Evolutionary conservation across 495 filamentous ascomycete genomes (phyloP).

Genomic region (Penicillium ochrochloron): DNA sequence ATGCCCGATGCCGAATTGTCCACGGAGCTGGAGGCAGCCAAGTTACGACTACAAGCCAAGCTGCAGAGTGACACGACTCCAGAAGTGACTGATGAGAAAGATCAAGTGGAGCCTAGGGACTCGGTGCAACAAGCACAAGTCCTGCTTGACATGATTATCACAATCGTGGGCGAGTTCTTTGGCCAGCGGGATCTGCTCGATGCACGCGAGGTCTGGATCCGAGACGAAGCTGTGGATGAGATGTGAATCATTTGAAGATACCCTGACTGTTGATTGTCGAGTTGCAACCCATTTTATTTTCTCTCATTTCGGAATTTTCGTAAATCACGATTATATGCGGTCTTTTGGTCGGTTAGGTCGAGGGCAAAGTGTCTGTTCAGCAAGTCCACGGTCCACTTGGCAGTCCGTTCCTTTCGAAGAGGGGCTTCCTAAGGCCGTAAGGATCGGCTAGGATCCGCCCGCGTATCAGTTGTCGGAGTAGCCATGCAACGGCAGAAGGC

Average conservation of each 20-base stretch:
- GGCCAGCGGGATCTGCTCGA: conserved; percentile 87
- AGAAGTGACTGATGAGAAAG: conserved; percentile 10
- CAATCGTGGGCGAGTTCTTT: conserved; percentile 85
- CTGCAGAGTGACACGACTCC: conserved; percentile 35
- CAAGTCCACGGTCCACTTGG: too few species aligned
- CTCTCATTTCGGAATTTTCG: neutral
- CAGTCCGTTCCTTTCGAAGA: too few species aligned
- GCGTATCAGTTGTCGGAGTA: too few species aligned
- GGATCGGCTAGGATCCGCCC: too few species aligned
- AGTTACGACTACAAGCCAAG: conserved; percentile 58
- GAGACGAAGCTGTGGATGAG: neutral
- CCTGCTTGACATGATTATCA: conserved; percentile 90
- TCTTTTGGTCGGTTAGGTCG: too few species aligned
- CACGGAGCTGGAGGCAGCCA: conserved; percentile 58
- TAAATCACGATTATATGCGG: too few species aligned
- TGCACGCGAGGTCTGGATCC: conserved; percentile 60
- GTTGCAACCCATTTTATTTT: neutral
- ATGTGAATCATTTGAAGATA: conserved; percentile 21
- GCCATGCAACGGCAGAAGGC: too few species aligned
- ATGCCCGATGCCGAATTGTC: conserved; percentile 30
- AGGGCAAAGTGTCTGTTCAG: too few species aligned
- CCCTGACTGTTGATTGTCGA: conserved; percentile 15
- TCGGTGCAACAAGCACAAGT: conserved; percentile 40
- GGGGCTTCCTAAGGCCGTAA: too few species aligned
- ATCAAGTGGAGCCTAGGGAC: conserved; percentile 18